Evolutionary conservation across 345 rosid genomes (phyloP), one percentile per base, ranked within the genome.

Genomic region (Alliaria petiolata): DNA sequence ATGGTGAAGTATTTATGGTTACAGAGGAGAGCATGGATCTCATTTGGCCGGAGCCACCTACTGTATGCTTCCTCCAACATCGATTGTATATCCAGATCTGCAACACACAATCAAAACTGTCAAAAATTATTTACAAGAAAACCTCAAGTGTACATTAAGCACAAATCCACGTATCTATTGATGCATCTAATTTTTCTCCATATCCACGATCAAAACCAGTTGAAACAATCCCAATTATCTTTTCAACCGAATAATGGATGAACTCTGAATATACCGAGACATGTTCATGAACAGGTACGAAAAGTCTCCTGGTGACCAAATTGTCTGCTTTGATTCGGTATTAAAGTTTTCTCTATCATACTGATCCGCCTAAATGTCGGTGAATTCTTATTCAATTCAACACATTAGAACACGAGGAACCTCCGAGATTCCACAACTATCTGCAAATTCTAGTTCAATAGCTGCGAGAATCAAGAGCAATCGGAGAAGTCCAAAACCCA

Each of bases 1-100:
- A 95, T 82, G 73, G 53, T 51, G 83, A 95, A 95, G 73, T 79
- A 69, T 72, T 83, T 86, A 84, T 83, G 59, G 69, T 95, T 95
- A 66, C 87, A 89, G 16, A 95, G 90, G 28, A 90, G 75, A 26
- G 99, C 99, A 56, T 87, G 93, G 64, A 95, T 91, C 85, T 95
- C 99, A 74, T 95, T 95, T 5, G 99, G 99, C 25, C 98, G 87
- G 43, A 95, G 93, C 99, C 99, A 95, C 83, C 98, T 86, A 8
- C 81, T 63, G 62, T 67, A 78, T 14, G 98, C 93, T 78, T 95
- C 99, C 75, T 83, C 91, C 83, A 67, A 30, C 71, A 88, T 85
- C 53, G 14, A 74, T 15, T 10, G 67, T 60, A 88, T 75, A 80
- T 95, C 98, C 72, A 95, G 81, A 83, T 89, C 99, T 92, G 90